Evolutionary conservation across 768 basidiomycete genomes (phyloP).

Genomic region (Cantharellus anzutake): DNA sequence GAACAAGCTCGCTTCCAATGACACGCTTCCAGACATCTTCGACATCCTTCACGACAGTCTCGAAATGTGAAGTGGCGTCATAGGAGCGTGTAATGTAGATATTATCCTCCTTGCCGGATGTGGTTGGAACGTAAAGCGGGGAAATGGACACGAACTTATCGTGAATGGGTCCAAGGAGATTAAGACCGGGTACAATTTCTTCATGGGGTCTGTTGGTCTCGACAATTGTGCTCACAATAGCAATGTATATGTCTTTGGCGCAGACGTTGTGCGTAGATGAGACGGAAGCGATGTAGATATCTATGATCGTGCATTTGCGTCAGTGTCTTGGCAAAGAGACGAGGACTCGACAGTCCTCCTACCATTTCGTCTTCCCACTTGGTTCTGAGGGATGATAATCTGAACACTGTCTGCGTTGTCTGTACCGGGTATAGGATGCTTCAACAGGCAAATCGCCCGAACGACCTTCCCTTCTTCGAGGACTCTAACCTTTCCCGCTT

Average conservation of each 20-base stretch:
- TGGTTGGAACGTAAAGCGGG: slow-evolving; percentile 76
- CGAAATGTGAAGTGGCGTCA: slow-evolving; percentile 97
- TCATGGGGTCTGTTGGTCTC: slow-evolving; percentile 84
- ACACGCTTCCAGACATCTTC: slow-evolving; percentile 91
- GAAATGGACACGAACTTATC: slow-evolving; percentile 90
- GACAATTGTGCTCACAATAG: slow-evolving; percentile 96
- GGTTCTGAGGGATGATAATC: slow-evolving; percentile 98
- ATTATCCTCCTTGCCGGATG: slow-evolving; percentile 62
- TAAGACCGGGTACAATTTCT: slow-evolving; percentile 83
- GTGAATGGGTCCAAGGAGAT: slow-evolving; percentile 77
- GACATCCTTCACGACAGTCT: slow-evolving; percentile 95
- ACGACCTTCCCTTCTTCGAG: slow-evolving; percentile 89
- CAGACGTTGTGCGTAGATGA: slow-evolving; percentile 96
- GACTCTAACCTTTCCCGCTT: slow-evolving; percentile 59
- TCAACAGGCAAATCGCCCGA: slow-evolving; percentile 91
- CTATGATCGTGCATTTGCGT: slow-evolving; percentile 22
- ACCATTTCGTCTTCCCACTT: slow-evolving; percentile 87
- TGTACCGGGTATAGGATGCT: slow-evolving; percentile 95
- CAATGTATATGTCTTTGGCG: slow-evolving; percentile 86
- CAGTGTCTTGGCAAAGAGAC: slow-evolving; percentile 2
- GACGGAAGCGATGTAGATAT: slow-evolving; percentile 97
- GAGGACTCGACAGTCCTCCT: slow-evolving; percentile 15
- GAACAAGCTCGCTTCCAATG: slow-evolving; percentile 51
- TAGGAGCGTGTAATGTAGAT: slow-evolving; percentile 97
- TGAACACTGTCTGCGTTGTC: slow-evolving; percentile 90